Evolutionary conservation across 2,329 filamentous ascomycete species (phyloP).

Genomic region (Blumeriella jaapii): DNA sequence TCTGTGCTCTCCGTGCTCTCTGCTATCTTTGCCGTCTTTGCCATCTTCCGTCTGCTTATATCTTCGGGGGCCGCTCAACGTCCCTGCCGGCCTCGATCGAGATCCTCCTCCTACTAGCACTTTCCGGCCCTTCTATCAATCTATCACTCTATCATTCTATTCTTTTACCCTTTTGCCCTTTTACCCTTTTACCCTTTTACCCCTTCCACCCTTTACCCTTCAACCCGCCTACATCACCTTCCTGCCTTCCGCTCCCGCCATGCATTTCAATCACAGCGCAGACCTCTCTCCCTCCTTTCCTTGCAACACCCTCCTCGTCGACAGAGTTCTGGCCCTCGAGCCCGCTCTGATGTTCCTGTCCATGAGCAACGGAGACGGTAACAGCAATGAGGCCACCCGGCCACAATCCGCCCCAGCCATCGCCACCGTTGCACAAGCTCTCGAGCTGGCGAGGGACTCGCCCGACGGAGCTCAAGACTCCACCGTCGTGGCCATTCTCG

Average conservation of each 20-base stretch:
- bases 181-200: no score
- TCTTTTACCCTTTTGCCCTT: no score
- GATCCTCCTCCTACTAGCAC: no score
- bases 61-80: no score
- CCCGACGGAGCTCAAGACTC: conserved; percentile 54
- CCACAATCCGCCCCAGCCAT: conserved; percentile 7
- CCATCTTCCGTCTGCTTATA: no score
- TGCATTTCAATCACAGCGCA: conserved; percentile 14
- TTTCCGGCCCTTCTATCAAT: no score
- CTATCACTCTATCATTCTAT: no score
- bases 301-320: conserved; percentile 8
- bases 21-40: no score
- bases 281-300: conserved; percentile 18
- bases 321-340: no score
- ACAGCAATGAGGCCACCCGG: conserved; percentile 11
- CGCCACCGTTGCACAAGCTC: conserved; percentile 46
- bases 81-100: no score
- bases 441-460: conserved; percentile 66
- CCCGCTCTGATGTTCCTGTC: conserved; percentile 12
- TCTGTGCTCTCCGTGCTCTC: no score
- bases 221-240: not conserved
- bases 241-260: conserved; percentile 11
- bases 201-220: no score
- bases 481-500: conserved; percentile 51
- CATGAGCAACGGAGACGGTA: conserved; percentile 17